Evolutionary conservation across 1,139 yeast species (phyloP).

Genomic region (Hyphopichia buzzinii): DNA sequence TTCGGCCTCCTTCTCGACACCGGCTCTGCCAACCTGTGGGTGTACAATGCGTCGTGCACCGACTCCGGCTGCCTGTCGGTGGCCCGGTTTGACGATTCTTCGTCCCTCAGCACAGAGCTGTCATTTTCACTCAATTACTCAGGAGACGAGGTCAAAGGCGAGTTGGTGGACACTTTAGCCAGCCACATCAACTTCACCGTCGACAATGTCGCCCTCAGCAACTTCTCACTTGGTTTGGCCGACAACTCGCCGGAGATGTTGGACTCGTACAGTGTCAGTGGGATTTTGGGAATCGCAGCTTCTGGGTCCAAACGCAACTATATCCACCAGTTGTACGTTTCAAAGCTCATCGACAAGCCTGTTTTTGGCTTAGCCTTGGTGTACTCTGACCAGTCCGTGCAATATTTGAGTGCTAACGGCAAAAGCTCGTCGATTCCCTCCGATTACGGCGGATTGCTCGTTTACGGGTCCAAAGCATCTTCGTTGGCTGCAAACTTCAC

Average conservation of each 20-base stretch:
- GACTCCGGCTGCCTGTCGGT: slow-evolving; percentile 39
- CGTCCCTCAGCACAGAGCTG: slow-evolving; percentile 10
- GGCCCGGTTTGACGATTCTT: slow-evolving; percentile 20
- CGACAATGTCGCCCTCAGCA: slow-evolving; percentile 35
- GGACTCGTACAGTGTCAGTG: slow-evolving; percentile 52
- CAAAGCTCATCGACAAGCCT: slow-evolving; percentile 17
- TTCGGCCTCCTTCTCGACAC: slow-evolving; percentile 62
- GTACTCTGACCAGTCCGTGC: slow-evolving; percentile 13
- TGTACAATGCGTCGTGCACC: slow-evolving; percentile 52
- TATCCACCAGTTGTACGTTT: slow-evolving; percentile 19
- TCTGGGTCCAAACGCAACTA: slow-evolving; percentile 22
- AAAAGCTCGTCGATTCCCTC: slow-evolving; percentile 5
- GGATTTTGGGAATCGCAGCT: slow-evolving; percentile 57
- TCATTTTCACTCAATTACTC: slow-evolving; percentile 51
- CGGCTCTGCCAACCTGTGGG: slow-evolving; percentile 66
- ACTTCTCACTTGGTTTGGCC: slow-evolving; percentile 56
- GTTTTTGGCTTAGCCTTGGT: slow-evolving; percentile 23
- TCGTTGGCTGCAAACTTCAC: slow-evolving; percentile 14
- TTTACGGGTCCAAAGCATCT: slow-evolving; percentile 23
- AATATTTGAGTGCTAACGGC: slow-evolving; percentile 2
- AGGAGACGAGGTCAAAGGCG: slow-evolving; percentile 56
- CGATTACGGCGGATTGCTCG: slow-evolving; percentile 25
- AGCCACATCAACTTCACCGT: slow-evolving; percentile 16
- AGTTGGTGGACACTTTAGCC: slow-evolving; percentile 22
- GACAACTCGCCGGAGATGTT: slow-evolving; percentile 52